A percentile compares a stretch with the other conserved stretches of the same genome.
phyloP scores from a whole-genome alignment of 2,329 filamentous ascomycete species.

The Alternaria novae-zelandiae region DNA sequence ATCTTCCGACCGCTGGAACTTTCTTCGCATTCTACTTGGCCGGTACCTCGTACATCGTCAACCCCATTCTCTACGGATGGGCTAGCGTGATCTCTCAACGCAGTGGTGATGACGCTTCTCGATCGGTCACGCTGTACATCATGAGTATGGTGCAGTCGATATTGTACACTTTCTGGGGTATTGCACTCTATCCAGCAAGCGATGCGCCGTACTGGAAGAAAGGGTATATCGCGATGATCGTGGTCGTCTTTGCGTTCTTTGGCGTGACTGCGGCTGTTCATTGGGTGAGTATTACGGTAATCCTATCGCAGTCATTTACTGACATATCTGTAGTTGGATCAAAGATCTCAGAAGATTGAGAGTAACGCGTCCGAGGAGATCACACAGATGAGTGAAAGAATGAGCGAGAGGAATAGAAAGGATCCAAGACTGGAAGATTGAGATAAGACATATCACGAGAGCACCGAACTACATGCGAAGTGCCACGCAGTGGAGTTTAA shows the following conservation, averaged over 20 bases:
- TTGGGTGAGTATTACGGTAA: conserved; percentile 20
- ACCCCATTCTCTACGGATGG: conserved; percentile 51
- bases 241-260: conserved; percentile 37
- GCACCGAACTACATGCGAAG: background rate
- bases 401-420: background rate
- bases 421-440: background rate
- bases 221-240: conserved; percentile 47
- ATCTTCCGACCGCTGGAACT: conserved; percentile 38
- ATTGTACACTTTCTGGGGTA: conserved; percentile 56
- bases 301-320: background rate
- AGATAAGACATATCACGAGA: background rate
- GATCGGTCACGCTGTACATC: conserved; percentile 50
- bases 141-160: conserved; percentile 52
- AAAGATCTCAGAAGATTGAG: background rate
- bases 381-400: background rate
- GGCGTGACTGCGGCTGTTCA: conserved; percentile 27
- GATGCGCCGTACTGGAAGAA: conserved; percentile 55
- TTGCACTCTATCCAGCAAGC: conserved; percentile 51
- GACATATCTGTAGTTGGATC: background rate
- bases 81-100: conserved; percentile 49
- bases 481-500: background rate
- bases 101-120: conserved; percentile 50
- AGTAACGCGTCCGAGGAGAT: background rate
- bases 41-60: conserved; percentile 51
- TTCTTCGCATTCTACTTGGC: conserved; percentile 50